Base-by-base conservation (phyloP, 1,284 basidiomycete genomes). In the Apiotrichum domesticum region DNA sequence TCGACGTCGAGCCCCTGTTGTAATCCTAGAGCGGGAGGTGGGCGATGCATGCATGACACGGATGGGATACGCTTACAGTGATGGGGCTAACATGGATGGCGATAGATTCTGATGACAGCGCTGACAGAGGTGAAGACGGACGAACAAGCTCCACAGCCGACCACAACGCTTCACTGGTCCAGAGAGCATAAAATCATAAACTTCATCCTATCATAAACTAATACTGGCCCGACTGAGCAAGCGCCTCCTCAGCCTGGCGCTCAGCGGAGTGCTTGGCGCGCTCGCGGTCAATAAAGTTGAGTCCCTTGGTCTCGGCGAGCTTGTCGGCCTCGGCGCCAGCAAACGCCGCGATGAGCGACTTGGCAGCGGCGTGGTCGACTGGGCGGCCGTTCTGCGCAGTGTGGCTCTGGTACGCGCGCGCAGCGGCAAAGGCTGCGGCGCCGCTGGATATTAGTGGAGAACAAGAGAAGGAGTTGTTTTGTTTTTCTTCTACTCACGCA, bases 1-100 rank as follows among this genome's bases (percentile, higher is more conserved):
- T 98, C 73, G 87, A 87, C 50, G 80, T 98, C 50, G 91, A 96
- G 76, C 87, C 87, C 13, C 92, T 98, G 82, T 85, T 91, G 78
- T 92, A 88, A 35, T 42, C n/a, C 21, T 39, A 39, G 41, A 11
- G 21, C 41, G n/a, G 9, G n/a, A 11, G 41, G 41, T 14, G n/a
- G 41, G 29, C 15, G 37, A 46, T 39, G 35, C 46, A 35, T 47
- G 6, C 37, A 35, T 47, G 46, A 39, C 37, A 39, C 37, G 13
- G 37, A 39, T 13, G 21, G 21, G 21, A 21, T 21, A 21, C 21
- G 21, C 21, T 21, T 21, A 21, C 21, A 21, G 21, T 21, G 21
- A 21, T 21, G 21, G 21, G 21, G 21, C 21, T 21, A 21, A 21
- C 21, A 21, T 21, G 21, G 21, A 21, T 21, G 21, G 21, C 21